Conservation (phyloP, 169 alveolate species). For the Pseudocohnilembus persalinus region DNA sequence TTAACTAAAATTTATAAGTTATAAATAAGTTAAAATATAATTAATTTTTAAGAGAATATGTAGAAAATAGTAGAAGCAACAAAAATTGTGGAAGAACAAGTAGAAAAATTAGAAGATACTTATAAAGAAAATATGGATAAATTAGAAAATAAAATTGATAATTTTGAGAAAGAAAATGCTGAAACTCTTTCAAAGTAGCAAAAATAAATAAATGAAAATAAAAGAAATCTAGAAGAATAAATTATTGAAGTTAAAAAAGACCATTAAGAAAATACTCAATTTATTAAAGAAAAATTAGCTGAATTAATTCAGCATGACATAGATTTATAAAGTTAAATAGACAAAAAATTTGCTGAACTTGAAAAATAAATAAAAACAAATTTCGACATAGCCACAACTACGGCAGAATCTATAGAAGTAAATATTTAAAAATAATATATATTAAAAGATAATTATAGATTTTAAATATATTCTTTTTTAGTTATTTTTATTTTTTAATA, state of each 20-base stretch:
- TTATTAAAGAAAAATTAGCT: conserved; percentile 1
- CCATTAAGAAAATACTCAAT: neutral
- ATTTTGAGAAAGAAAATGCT: no score
- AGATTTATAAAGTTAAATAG: conserved; percentile 2
- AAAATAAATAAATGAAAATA: no score
- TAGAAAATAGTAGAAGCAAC: neutral
- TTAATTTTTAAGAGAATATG: neutral
- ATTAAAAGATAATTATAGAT: neutral
- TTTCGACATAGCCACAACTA: neutral
- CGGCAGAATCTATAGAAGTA: conserved; percentile 1
- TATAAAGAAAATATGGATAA: neutral
- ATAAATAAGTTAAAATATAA: no score
- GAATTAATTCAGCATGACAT: conserved; percentile 2
- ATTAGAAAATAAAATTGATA: neutral
- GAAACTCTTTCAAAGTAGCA: neutral
- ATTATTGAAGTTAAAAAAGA: neutral
- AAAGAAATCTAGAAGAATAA: neutral
- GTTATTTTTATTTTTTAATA: neutral
- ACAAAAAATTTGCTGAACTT: neutral
- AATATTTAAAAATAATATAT: neutral
- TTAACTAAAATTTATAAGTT: no score
- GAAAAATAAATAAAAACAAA: neutral
- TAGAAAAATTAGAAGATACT: neutral
- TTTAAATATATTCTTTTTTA: neutral
- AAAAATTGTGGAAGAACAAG: neutral